These are phyloP conservation scores for Tolypocladium paradoxum DNA, from an alignment of 2,329 filamentous ascomycete species.

Conservation along the genomic window DNA sequence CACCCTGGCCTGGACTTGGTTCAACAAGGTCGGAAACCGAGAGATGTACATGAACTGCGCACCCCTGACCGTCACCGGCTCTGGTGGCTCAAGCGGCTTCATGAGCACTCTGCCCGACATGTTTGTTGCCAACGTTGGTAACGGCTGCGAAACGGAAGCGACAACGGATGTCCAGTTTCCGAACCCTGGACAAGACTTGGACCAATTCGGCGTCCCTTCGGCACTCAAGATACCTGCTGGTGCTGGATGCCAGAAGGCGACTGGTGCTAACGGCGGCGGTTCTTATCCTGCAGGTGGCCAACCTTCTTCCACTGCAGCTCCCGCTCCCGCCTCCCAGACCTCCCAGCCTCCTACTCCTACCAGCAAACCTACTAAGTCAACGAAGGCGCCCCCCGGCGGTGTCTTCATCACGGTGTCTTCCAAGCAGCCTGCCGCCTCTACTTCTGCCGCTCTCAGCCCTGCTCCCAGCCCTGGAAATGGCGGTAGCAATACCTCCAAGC, in stretches of 20 bases:
- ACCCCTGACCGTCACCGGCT: slow-evolving; percentile 53
- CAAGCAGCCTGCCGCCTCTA: slow-evolving; percentile 6
- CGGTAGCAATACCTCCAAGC: slow-evolving; percentile 14
- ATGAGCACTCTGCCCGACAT: slow-evolving; percentile 57
- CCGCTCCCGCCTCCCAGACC: not conserved
- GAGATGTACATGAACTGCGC: slow-evolving; percentile 99
- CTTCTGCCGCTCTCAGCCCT: slow-evolving; percentile 3
- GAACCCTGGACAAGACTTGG: slow-evolving; percentile 45
- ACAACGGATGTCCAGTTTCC: slow-evolving; percentile 48
- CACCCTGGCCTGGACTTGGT: slow-evolving; percentile 86
- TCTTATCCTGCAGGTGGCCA: slow-evolving; percentile 3
- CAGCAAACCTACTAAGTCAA: not conserved
- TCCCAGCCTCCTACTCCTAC: not conserved
- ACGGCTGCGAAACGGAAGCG: slow-evolving; percentile 40
- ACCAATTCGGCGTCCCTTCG: slow-evolving; percentile 33
- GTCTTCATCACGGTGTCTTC: slow-evolving; percentile 26
- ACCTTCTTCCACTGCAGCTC: slow-evolving; percentile 5
- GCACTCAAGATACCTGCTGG: slow-evolving; percentile 5
- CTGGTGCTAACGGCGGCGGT: slow-evolving; percentile 10
- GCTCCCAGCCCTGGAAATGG: slow-evolving; percentile 2
- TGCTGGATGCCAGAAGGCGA: slow-evolving; percentile 6
- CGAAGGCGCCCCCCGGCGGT: slow-evolving; percentile 20
- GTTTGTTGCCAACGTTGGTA: slow-evolving; percentile 55
- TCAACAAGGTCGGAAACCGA: slow-evolving; percentile 84
- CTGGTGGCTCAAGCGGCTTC: slow-evolving; percentile 35